These are phyloP conservation scores for Fusarium pseudocircinatum DNA, from an alignment of 2,329 filamentous ascomycete genomes.

Conservation along the genomic window DNA sequence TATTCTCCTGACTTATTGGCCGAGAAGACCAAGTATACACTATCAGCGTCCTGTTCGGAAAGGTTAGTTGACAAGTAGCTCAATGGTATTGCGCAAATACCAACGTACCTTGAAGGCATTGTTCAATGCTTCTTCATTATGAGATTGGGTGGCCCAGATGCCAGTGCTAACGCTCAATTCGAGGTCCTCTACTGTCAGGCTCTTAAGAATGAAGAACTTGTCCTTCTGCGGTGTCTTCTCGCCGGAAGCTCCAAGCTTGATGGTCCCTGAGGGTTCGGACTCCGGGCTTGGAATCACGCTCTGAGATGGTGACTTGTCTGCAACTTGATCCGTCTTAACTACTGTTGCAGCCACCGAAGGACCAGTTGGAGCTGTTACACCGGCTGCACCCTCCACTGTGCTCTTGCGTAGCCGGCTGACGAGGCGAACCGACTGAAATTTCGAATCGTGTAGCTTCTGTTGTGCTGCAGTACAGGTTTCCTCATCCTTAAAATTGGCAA, in stretches of 20 bases:
- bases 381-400: constrained; percentile 56
- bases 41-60: constrained; percentile 72
- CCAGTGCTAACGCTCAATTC: constrained; percentile 88
- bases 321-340: constrained; percentile 16
- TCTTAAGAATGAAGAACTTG: constrained; percentile 93
- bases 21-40: constrained; percentile 92
- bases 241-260: not conserved
- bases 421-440: constrained; percentile 84
- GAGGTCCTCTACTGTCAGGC: constrained; percentile 88
- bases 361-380: constrained; percentile 63
- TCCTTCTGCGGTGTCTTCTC: constrained; percentile 60
- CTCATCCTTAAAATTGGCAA: constrained; percentile 93
- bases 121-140: constrained; percentile 89
- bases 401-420: constrained; percentile 82
- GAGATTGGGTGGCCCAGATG: constrained; percentile 93
- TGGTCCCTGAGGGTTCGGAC: not conserved
- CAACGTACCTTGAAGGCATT: constrained; percentile 78
- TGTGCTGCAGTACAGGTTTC: constrained; percentile 79
- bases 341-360: constrained; percentile 56
- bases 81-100: not conserved
- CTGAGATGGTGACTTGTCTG: constrained; percentile 11
- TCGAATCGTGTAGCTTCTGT: constrained; percentile 87
- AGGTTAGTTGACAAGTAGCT: not conserved
- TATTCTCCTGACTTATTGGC: constrained; percentile 98
- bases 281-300: constrained; percentile 1